Evolutionary conservation across 306 rosid genomes (phyloP), one percentile per base, ranked within the genome.

Genomic region (Vigna radiata): DNA sequence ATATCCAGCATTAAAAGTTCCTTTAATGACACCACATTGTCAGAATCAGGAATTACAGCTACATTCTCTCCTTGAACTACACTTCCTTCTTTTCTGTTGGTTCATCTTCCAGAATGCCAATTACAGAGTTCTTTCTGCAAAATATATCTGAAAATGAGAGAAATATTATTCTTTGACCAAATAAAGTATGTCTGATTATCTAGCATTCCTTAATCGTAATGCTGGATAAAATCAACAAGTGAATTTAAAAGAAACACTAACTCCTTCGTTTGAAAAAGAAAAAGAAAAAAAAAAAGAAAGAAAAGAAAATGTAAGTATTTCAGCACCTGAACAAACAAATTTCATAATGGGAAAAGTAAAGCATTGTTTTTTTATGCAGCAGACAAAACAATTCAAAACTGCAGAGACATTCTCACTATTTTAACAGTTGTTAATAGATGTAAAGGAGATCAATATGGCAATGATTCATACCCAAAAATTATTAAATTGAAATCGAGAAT

Each of bases 11-110:
- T 73, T 86, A 64, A 84, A 88, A 44, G 82, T 6, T 41, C 86
- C 90, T 66, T 91, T 91, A 78, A 91, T 70, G 39, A 91, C 88
- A 59, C 96, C 93, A 13, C 39, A 46, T 78, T 55, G 21, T 86
- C 76, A 61, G 85, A 19, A 44, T 15, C 79, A 33, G 77, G 77
- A 53, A 15, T 61, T 16, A 16, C 59, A 27, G 80, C 59, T 8
- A 8, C 37, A 63, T 46, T 79, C 70, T 77, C 81, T 49, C 73
- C 11, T 41, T 39, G 70, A 65, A 64, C 78, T 13, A 44, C 68
- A 63, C 11, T 72, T 61, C 76, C 87, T 31, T 83, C 84, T 83
- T 90, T 90, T 41, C 91, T 85, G 89, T 75, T 85, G 89, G 80
- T 72, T 82, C 96, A 90, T 90, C 63, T 69, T 80, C 27, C 75